Percentiles rank a stretch among this genome's conserved stretches.
These are phyloP conservation scores for Ceriops decandra DNA, from an alignment of 345 rosid genomes.

Conservation along the genomic window DNA sequence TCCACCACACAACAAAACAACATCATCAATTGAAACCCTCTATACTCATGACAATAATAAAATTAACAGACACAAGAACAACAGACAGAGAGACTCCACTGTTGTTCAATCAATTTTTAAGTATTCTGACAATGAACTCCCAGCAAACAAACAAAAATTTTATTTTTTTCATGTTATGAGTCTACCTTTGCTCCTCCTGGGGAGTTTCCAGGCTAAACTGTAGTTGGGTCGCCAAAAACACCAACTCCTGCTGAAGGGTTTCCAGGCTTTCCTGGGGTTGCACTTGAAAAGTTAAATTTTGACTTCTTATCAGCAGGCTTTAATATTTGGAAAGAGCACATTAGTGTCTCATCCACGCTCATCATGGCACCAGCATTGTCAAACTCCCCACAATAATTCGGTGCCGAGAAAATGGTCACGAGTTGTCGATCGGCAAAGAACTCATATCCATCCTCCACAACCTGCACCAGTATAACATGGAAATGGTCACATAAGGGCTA, in stretches of 20 bases:
- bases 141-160: neutral
- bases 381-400: conserved; percentile 81
- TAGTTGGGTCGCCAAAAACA: conserved; percentile 43
- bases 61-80: neutral
- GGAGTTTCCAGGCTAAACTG: conserved; percentile 42
- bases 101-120: neutral
- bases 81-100: neutral
- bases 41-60: neutral
- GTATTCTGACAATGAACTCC: neutral
- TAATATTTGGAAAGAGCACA: conserved; percentile 81
- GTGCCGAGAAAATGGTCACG: conserved; percentile 82
- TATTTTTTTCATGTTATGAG: neutral
- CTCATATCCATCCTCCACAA: conserved; percentile 89
- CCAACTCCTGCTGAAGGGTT: conserved; percentile 45
- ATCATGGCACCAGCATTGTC: conserved; percentile 92
- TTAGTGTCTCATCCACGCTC: conserved; percentile 68
- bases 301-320: conserved; percentile 52
- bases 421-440: conserved; percentile 71
- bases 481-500: neutral
- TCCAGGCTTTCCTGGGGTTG: conserved; percentile 35
- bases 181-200: conserved; percentile 54
- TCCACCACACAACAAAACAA: too few relatives aligned
- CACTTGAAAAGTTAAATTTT: conserved; percentile 36
- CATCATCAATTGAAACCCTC: too few relatives aligned
- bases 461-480: conserved; percentile 39